Conservation (phyloP, 257 asterid genomes). For the Fraxinus cuspidata region DNA sequence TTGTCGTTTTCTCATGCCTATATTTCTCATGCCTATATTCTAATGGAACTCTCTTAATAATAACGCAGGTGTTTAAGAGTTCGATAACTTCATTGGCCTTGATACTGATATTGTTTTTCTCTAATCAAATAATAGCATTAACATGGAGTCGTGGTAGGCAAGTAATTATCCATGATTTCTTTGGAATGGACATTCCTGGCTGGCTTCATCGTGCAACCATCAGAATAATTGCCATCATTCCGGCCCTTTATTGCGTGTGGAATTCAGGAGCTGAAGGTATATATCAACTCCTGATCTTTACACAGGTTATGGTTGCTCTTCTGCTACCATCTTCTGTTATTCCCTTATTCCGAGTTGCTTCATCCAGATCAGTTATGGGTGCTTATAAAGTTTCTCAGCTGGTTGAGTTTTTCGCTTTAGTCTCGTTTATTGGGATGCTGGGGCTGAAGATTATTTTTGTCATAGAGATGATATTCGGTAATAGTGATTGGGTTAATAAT, state of each 20-base stretch:
- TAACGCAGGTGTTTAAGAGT: slow-evolving; percentile 74
- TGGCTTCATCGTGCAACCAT: slow-evolving; percentile 94
- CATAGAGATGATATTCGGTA: slow-evolving; percentile 84
- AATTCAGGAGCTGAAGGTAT: slow-evolving; percentile 87
- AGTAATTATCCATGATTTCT: slow-evolving; percentile 54
- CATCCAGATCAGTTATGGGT: slow-evolving; percentile 87
- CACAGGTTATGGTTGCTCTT: slow-evolving; percentile 86
- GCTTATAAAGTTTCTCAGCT: slow-evolving; percentile 52
- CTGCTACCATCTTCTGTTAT: slow-evolving; percentile 90
- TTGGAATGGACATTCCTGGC: slow-evolving; percentile 74
- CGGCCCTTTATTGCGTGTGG: slow-evolving; percentile 86
- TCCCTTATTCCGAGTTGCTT: slow-evolving; percentile 85
- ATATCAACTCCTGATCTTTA: slow-evolving; percentile 73
- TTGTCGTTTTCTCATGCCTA: slow-evolving; percentile 20
- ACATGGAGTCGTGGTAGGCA: slow-evolving; percentile 81
- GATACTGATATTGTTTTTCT: slow-evolving; percentile 56
- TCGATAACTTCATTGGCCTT: slow-evolving; percentile 62
- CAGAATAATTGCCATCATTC: slow-evolving; percentile 75
- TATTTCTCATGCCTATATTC: slow-evolving; percentile 12
- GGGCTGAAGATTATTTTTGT: slow-evolving; percentile 69
- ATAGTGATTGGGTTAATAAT: slow-evolving; percentile 84
- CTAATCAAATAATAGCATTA: slow-evolving; percentile 73
- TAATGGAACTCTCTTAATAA: slow-evolving; percentile 22
- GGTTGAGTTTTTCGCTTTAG: slow-evolving; percentile 61
- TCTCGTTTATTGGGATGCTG: slow-evolving; percentile 69